phyloP scores from a whole-genome alignment of 2,329 filamentous ascomycete genomes.

The Pseudogymnoascus pannorum region DNA sequence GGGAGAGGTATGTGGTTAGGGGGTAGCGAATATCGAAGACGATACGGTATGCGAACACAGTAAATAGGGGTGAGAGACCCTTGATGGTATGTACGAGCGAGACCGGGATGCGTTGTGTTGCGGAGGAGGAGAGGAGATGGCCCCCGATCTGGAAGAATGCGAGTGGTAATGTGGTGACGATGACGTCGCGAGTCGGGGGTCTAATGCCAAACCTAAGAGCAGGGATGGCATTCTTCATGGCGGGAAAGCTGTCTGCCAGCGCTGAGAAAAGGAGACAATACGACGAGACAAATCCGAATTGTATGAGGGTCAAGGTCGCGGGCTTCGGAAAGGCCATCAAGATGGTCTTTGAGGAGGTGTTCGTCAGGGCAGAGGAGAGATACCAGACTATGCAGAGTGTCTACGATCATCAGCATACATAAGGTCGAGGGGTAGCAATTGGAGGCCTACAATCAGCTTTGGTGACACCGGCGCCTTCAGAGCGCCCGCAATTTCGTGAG shows the following conservation, averaged over 20 bases:
- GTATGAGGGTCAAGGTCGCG: conserved; percentile 82
- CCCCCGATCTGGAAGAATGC: conserved; percentile 90
- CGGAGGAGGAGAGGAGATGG: conserved; percentile 88
- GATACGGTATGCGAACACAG: conserved; percentile 84
- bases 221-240: conserved; percentile 63
- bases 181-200: conserved; percentile 69
- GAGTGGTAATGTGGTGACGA: conserved; percentile 81
- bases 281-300: conserved; percentile 86
- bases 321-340: conserved; percentile 85
- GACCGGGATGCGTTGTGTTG: conserved; percentile 89
- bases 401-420: conserved; percentile 42
- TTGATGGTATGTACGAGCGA: conserved; percentile 98
- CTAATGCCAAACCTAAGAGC: conserved; percentile 80
- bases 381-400: conserved; percentile 87
- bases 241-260: conserved; percentile 65
- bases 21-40: conserved; percentile 87
- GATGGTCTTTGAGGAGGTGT: conserved; percentile 96
- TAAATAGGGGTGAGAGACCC: conserved; percentile 90
- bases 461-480: conserved; percentile 85
- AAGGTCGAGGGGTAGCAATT: background rate
- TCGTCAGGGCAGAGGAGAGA: conserved; percentile 87
- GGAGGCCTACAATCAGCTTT: conserved; percentile 65
- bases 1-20: conserved; percentile 74
- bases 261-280: conserved; percentile 78
- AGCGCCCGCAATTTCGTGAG: conserved; percentile 86